Conservation (phyloP, 305 asterid species). For the Solanum aculeatissimum region DNA sequence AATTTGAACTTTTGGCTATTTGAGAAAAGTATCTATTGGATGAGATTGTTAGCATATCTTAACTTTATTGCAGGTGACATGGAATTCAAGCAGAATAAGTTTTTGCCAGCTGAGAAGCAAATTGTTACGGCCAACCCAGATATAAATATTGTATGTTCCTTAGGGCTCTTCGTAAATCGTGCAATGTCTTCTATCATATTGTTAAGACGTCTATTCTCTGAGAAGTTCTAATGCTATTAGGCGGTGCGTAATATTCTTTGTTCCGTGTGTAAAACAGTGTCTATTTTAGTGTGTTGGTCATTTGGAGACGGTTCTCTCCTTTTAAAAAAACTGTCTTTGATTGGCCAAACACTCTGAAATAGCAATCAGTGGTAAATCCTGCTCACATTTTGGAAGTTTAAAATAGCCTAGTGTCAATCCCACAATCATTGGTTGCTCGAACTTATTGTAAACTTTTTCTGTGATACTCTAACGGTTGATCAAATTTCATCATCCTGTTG, state of each 20-base stretch:
- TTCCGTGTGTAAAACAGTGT: background rate
- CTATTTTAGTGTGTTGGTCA: background rate
- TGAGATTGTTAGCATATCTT: background rate
- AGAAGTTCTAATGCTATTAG: background rate
- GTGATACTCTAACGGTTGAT: background rate
- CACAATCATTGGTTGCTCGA: background rate
- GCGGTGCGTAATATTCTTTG: background rate
- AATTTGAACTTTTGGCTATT: background rate
- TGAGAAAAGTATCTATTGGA: background rate
- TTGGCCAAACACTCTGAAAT: background rate
- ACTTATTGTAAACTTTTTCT: background rate
- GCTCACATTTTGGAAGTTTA: background rate
- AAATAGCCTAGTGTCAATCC: background rate
- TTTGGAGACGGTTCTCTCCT: background rate
- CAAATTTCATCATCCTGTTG: background rate
- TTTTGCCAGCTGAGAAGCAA: conserved; percentile 81
- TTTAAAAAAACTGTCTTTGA: background rate
- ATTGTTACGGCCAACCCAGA: conserved; percentile 90
- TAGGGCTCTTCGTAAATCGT: background rate
- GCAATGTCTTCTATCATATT: background rate
- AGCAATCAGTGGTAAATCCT: background rate
- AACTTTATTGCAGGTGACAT: conserved; percentile 64
- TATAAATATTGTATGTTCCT: conserved; percentile 55
- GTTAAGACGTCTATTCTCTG: background rate
- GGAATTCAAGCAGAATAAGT: conserved; percentile 99